Evolutionary conservation across 2,329 filamentous ascomycete genomes (phyloP), one percentile per base, ranked within the genome.

Genomic region (Apiospora sp.): DNA sequence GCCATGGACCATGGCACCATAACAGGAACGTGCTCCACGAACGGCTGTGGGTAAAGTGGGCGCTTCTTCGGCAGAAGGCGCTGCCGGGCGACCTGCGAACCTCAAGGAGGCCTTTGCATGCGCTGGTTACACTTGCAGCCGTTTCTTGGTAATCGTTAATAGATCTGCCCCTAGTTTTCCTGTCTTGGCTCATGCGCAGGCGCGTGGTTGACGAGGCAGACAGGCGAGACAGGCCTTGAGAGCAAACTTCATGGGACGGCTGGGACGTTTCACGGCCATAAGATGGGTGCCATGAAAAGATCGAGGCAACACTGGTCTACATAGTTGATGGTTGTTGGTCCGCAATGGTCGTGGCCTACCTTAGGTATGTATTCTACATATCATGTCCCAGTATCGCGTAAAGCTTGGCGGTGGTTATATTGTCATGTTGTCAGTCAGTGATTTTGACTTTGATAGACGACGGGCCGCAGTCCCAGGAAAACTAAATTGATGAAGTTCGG

Each of bases 11-110:
- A 61, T 64, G 58, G 58, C 58, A n/a, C 27, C 58, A 30, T 30
- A 27, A 19, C 19, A 64, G 58, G 30, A n/a, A 64, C 30, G 58
- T 64, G 58, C 58, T n/a, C 58, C 58, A 41, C 30, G 58, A n/a
- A 64, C 58, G 37, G 58, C 34, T 64, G 58, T 64, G 58, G 58
- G 34, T 24, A 64, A 64, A 41, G 58, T 64, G 58, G 58, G 34
- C 34, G 58, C 58, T 64, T 64, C 19, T 37, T 41, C 58, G 58
- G 58, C 58, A 64, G 58, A 37, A 64, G 58, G 34, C 58, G 19
- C 58, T 64, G 30, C 58, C 58, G 58, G 30, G n/a, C 10, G 58
- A 13, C 58, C 13, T 41, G 34, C 22, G 58, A 64, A 22, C 30
- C 34, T 34, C 30, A 37, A 41, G 58, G 58, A 41, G 30, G 12